Percentiles rank a stretch among this genome's conserved stretches.
These are phyloP conservation scores for Comarum palustre DNA, from an alignment of 306 rosid genomes.

Conservation along the genomic window DNA sequence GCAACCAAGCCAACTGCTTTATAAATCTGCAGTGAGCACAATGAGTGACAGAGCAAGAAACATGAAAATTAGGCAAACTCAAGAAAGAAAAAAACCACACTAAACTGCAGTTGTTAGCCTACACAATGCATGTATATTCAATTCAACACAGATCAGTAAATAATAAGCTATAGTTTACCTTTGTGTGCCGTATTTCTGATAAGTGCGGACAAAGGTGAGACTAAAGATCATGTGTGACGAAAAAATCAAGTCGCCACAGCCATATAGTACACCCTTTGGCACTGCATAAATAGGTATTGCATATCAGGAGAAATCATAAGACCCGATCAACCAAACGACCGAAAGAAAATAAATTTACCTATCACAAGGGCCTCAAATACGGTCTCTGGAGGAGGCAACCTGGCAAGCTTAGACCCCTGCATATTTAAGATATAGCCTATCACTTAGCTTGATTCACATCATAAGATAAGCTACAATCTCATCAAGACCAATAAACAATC, in stretches of 20 bases:
- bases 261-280: constrained; percentile 79
- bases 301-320: constrained; percentile 23
- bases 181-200: constrained; percentile 78
- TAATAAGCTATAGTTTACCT: constrained; percentile 42
- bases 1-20: constrained; percentile 85
- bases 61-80: background rate
- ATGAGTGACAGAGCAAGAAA: background rate
- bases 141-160: background rate
- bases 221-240: constrained; percentile 98
- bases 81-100: background rate
- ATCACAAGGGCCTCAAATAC: constrained; percentile 66
- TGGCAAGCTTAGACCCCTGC: constrained; percentile 91
- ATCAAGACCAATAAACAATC: constrained; percentile 1
- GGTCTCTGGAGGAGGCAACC: constrained; percentile 71
- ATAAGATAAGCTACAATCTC: background rate
- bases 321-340: constrained; percentile 11
- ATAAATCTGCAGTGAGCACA: constrained; percentile 44
- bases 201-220: constrained; percentile 77
- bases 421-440: constrained; percentile 1
- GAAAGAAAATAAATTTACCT: constrained; percentile 41
- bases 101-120: no score
- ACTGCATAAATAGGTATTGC: constrained; percentile 50
- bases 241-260: constrained; percentile 97
- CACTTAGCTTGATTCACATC: background rate
- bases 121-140: background rate